Conservation (phyloP, 805 yeast genomes). For the Candida coleopterorum region DNA sequence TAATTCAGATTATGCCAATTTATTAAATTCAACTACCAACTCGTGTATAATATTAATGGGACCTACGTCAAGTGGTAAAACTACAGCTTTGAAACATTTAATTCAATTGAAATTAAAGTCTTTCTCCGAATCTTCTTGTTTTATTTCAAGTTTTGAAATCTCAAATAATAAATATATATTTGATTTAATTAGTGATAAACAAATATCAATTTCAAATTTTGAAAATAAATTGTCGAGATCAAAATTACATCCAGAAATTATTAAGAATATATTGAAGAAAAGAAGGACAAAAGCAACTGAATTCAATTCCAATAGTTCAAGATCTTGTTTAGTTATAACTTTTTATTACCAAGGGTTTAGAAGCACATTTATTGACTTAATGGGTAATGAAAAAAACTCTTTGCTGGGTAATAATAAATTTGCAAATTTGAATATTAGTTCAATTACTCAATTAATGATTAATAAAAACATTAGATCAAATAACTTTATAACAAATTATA, state of each 20-base stretch:
- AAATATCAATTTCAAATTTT: conserved; percentile 1
- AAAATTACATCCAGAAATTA: conserved; percentile 7
- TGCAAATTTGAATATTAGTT: conserved; percentile 24
- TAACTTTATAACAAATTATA: conserved; percentile 23
- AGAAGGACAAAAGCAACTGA: conserved; percentile 19
- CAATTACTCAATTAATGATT: conserved; percentile 22
- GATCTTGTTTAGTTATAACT: conserved; percentile 24
- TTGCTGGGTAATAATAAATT: conserved; percentile 15
- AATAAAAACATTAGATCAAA: conserved; percentile 18
- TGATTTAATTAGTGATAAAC: conserved; percentile 19
- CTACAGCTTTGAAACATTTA: conserved; percentile 21
- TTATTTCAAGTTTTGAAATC: conserved; percentile 26
- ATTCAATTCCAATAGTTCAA: conserved; percentile 16
- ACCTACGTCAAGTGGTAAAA: conserved; percentile 31
- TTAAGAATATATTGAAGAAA: conserved; percentile 13
- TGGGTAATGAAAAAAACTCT: conserved; percentile 24
- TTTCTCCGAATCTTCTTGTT: conserved; percentile 1
- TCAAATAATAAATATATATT: conserved; percentile 19
- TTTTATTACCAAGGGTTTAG: conserved; percentile 16
- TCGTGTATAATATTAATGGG: conserved; percentile 21
- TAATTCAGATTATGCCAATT: conserved; percentile 5
- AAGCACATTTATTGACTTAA: conserved; percentile 22
- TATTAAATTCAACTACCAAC: conserved; percentile 4
- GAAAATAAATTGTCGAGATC: conserved; percentile 14
- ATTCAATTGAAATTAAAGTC: conserved; percentile 10